Evolutionary conservation across 2,329 filamentous ascomycete species (phyloP), one percentile per base, ranked within the genome.

Genomic region (Rutstroemia sydowiana): DNA sequence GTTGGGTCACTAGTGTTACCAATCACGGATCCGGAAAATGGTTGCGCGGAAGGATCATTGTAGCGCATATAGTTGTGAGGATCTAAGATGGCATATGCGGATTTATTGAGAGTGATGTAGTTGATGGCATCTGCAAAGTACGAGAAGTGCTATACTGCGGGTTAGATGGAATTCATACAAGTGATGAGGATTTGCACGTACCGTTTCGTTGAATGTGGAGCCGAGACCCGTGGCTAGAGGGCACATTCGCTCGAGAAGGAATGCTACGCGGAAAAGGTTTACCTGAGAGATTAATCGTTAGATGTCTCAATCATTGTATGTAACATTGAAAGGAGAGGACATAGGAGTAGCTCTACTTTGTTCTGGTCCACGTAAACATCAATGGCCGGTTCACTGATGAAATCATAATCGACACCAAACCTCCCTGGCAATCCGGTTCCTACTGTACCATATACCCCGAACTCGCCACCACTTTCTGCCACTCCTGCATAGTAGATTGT

Each of bases 61-160:
- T 77, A 78, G 3, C 74, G 68, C 75, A 77, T 77, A 59, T 77
- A 75, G 61, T 75, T 77, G 64, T 77, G 75, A 2, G 74, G 73
- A 59, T 77, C 74, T 2, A 78, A 63, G 53, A 77, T 73, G 9
- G 68, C 69, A 55, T 77, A 71, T 16, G 62, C 65, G 8, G 69
- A 71, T 56, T 74, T 73, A 13, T 68, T 74, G 30, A 68, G 59
- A 1, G 74, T 77, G 56, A 77, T 73, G 56, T 77, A 75, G 61
- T 75, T 71, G 1, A 77, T 69, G 0, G 75, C 72, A 41, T 73
- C 62, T 53, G 73, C 70, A 59, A 68, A 75, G 48, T 69, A 62
- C 13, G 61, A 61, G 57, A 73, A 76, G 60, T 77, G 72, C 51
- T 65, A 23, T 21, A 32, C n/a, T 2, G 7, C n/a, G 1, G 9